Evolutionary conservation across 352 stramenopile genomes (phyloP), one percentile per base, ranked within the genome.

Genomic region (Peronospora belbahrii): DNA sequence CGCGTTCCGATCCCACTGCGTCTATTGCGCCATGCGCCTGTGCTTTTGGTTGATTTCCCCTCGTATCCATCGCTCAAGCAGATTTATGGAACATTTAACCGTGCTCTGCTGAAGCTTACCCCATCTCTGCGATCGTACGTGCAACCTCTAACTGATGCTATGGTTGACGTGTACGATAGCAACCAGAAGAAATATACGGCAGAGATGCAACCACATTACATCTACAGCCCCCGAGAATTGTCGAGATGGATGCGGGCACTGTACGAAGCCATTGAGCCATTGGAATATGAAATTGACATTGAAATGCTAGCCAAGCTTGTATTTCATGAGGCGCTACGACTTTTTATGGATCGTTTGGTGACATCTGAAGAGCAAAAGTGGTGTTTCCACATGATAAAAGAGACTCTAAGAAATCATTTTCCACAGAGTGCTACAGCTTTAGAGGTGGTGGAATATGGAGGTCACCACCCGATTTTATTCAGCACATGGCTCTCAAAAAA

Each of bases 11-110:
- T 99, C 56, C 98, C 96, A 14, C 79, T 93, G n/a, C 86, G 97
- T 50, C 96, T 99, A 46, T 62, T 99, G 38, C 89, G 97, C 17
- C 97, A 99, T 70, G 94, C 96, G 4, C 96, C 96, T 17, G 65
- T 99, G n/a, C 73, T 99, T 19, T 77, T 99, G 36, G 97, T 99
- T 28, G 97, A 99, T 67, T 99, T 98, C 55, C 97, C 97, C 13
- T 96, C 95, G 17, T 91, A 86, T 50, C 81, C 96, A 34, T 97
- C 85, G 18, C 63, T 98, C 15, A 89, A 97, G 54, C 96, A 99
- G 66, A 99, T 99, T 59, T 99, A 99, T 64, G 78, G 94, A 34
- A 98, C 95, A n/a, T 99, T 99, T 68, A 99, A 98, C 67, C 87
- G 88, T 27, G 97, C 95, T 15, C 72, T 99, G 41, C 83, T 99